Percentiles rank a stretch among this genome's conserved stretches.
These are phyloP conservation scores for Termitomyces sp. DNA, from an alignment of 768 basidiomycete species.

Conservation along the genomic window DNA sequence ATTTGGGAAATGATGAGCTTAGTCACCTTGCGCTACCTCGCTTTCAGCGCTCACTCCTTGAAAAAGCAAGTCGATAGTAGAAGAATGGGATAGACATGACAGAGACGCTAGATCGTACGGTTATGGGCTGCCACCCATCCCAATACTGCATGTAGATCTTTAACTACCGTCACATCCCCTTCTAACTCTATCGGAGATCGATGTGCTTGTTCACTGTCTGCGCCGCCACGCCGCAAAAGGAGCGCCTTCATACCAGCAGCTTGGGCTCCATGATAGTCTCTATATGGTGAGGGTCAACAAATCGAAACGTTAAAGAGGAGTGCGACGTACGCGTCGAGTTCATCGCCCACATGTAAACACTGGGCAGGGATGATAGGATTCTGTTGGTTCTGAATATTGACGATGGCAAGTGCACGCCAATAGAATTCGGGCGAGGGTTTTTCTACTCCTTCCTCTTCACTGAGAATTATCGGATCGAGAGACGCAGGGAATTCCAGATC, in stretches of 20 bases:
- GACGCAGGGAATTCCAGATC: conserved; percentile 53
- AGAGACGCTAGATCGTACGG: background rate
- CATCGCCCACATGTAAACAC: conserved; percentile 75
- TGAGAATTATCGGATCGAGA: conserved; percentile 58
- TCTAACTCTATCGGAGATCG: background rate
- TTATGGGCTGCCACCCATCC: conserved; percentile 15
- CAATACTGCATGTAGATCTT: conserved; percentile 12
- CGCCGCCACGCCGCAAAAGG: conserved; percentile 10
- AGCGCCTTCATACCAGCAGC: conserved; percentile 20
- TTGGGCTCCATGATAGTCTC: conserved; percentile 18
- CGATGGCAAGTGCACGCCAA: conserved; percentile 34
- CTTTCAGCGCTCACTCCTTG: no score
- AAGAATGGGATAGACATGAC: background rate
- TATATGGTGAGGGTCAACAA: background rate
- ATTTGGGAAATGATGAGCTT: background rate
- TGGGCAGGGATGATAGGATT: conserved; percentile 32
- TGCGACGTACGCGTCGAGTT: conserved; percentile 52
- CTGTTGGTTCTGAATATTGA: conserved; percentile 16
- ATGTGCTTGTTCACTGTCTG: conserved; percentile 14
- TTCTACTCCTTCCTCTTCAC: conserved; percentile 65
- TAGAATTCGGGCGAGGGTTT: conserved; percentile 68
- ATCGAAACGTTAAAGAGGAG: background rate
- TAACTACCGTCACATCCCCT: conserved; percentile 3
- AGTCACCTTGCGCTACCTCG: background rate
- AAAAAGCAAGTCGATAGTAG: background rate